phyloP scores from a whole-genome alignment of 306 rosid genomes.

The Vicia villosa region DNA sequence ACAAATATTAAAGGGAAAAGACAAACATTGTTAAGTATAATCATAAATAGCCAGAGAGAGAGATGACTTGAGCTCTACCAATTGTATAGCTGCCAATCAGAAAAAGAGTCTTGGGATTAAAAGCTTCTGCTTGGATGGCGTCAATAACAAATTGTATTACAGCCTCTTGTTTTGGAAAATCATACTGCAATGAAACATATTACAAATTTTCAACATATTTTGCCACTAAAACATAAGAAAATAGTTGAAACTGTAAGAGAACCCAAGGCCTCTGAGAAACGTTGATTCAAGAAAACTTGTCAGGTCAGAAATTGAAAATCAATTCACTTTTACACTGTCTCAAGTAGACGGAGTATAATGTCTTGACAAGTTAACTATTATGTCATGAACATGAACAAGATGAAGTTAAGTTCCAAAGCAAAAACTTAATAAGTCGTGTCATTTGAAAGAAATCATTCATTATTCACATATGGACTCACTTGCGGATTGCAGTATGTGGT shows the following conservation, averaged over 20 bases:
- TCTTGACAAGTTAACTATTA: not conserved
- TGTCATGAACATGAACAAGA: not conserved
- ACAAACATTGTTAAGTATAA: constrained; percentile 1
- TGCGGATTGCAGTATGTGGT: constrained; percentile 92
- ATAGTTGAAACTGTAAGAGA: not conserved
- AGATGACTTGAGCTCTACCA: constrained; percentile 54
- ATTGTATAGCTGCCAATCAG: constrained; percentile 95
- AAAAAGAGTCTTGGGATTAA: constrained; percentile 88
- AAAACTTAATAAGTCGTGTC: constrained; percentile 1
- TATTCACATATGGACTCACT: constrained; percentile 53
- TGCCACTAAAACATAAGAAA: not conserved
- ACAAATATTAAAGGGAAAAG: constrained; percentile 22
- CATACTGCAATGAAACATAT: constrained; percentile 68
- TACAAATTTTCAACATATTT: constrained; percentile 3
- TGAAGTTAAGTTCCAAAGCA: not conserved
- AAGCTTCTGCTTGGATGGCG: constrained; percentile 91
- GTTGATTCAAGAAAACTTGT: constrained; percentile 11
- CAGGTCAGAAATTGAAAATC: constrained; percentile 18
- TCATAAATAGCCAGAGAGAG: constrained; percentile 8
- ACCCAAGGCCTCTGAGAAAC: constrained; percentile 17
- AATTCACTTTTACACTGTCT: constrained; percentile 26
- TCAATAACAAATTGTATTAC: constrained; percentile 92
- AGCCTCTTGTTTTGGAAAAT: constrained; percentile 94
- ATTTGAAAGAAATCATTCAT: constrained; percentile 26
- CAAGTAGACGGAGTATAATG: not conserved